Conservation (phyloP, 768 basidiomycete genomes). For the Tephrocybe sp. region DNA sequence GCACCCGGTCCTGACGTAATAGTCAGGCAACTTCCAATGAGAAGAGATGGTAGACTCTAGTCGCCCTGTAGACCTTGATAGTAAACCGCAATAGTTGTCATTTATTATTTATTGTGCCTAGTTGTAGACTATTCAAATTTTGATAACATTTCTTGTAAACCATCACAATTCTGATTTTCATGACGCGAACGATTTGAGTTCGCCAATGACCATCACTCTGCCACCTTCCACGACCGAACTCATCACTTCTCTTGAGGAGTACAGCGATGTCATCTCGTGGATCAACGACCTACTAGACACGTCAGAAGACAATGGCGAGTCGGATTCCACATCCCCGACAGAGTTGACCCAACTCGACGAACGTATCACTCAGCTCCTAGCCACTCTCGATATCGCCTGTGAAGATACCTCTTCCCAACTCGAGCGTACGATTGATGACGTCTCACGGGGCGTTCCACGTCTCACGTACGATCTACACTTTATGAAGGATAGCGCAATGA, state of each 20-base stretch:
- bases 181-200: background rate
- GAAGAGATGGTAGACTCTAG: conserved; percentile 7
- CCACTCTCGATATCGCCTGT: conserved; percentile 79
- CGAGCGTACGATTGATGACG: conserved; percentile 89
- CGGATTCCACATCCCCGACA: conserved; percentile 19
- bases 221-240: conserved; percentile 40
- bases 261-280: conserved; percentile 65
- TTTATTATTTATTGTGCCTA: background rate
- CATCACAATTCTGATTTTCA: background rate
- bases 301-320: conserved; percentile 28
- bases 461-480: conserved; percentile 96
- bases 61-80: too few species aligned
- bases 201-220: conserved; percentile 22
- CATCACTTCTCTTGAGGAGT: conserved; percentile 55
- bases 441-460: conserved; percentile 86
- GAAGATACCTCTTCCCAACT: conserved; percentile 86
- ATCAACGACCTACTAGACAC: conserved; percentile 60
- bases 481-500: conserved; percentile 87
- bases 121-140: background rate
- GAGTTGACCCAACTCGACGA: conserved; percentile 65
- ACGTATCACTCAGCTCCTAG: conserved; percentile 70
- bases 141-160: background rate
- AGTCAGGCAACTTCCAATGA: conserved; percentile 50
- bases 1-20: conserved; percentile 43
- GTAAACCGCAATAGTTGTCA: background rate